Percentiles rank a stretch among this genome's conserved stretches.
phyloP scores from a whole-genome alignment of 495 filamentous ascomycete genomes.

The Hyaloscypha hepaticicola region DNA sequence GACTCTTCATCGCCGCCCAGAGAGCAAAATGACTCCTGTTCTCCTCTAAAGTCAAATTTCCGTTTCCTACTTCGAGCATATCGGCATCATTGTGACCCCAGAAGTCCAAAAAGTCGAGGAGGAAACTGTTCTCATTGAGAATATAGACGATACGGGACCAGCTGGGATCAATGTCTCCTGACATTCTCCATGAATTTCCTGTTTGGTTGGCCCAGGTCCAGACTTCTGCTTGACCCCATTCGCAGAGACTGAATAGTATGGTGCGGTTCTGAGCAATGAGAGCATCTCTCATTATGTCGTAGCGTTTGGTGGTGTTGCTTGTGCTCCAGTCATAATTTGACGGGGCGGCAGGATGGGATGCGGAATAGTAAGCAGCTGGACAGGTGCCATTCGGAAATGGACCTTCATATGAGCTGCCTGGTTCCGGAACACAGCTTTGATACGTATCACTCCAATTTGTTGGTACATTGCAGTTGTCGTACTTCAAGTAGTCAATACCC shows the following conservation, averaged over 20 bases:
- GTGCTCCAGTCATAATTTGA: constrained; percentile 20
- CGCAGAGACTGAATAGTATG: constrained; percentile 41
- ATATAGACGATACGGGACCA: constrained; percentile 22
- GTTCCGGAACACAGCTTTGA: constrained; percentile 20
- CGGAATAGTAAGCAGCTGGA: constrained; percentile 8
- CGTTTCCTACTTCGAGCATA: constrained; percentile 49
- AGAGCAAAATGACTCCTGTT: constrained; percentile 51
- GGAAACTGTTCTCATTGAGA: constrained; percentile 53
- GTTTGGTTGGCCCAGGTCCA: constrained; percentile 32
- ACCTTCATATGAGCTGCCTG: not conserved
- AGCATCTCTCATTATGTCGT: constrained; percentile 37
- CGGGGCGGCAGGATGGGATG: constrained; percentile 3
- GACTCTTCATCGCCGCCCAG: constrained; percentile 54
- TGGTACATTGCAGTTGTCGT: constrained; percentile 62
- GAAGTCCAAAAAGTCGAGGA: constrained; percentile 48
- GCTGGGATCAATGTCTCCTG: constrained; percentile 36
- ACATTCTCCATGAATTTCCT: constrained; percentile 35
- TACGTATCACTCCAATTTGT: constrained; percentile 25
- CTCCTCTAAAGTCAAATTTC: constrained; percentile 37
- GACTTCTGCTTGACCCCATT: constrained; percentile 36
- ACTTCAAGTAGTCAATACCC: constrained; percentile 71
- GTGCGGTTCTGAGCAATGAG: constrained; percentile 34
- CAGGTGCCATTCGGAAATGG: constrained; percentile 13
- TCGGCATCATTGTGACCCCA: constrained; percentile 58
- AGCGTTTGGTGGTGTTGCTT: constrained; percentile 22